A percentile compares a stretch with the other conserved stretches of the same genome.
Evolutionary conservation across 2,329 filamentous ascomycete species (phyloP).

Genomic region (Fusarium sp.): DNA sequence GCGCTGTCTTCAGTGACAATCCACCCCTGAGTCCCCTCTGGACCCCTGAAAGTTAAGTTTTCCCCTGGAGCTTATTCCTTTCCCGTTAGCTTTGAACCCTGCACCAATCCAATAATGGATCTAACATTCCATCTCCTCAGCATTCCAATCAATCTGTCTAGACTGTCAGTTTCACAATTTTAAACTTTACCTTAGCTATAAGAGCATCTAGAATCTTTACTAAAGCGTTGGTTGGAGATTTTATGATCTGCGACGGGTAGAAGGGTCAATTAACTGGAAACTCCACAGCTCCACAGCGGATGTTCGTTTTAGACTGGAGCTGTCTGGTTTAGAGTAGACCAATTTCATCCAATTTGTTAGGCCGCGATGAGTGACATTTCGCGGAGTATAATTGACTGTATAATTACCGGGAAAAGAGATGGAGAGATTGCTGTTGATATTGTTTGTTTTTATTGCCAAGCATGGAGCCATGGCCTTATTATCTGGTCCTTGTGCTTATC

Average conservation of each 20-base stretch:
- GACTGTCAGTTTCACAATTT: neutral
- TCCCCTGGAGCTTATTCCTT: slow-evolving; percentile 23
- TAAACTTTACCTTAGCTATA: neutral
- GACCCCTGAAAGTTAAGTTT: slow-evolving; percentile 27
- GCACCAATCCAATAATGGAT: neutral
- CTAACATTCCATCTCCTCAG: neutral
- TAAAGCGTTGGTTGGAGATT: neutral
- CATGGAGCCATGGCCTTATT: neutral
- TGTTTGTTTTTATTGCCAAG: neutral
- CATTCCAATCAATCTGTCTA: slow-evolving; percentile 2
- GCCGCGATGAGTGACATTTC: neutral
- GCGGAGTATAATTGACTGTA: neutral
- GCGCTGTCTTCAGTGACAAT: neutral
- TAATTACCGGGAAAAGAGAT: neutral
- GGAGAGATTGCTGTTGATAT: neutral
- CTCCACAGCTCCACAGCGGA: slow-evolving; percentile 19
- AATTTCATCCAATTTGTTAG: neutral
- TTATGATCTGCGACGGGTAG: slow-evolving; percentile 1
- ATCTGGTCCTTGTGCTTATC: neutral
- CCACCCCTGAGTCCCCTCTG: slow-evolving; percentile 24
- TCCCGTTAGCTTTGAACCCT: slow-evolving; percentile 13
- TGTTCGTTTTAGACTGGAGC: slow-evolving; percentile 15
- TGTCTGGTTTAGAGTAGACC: neutral
- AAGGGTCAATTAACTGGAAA: neutral
- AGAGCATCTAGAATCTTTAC: neutral